These are phyloP conservation scores for Spinellus fusiger DNA, from an alignment of 192 early-diverging fungal genomes.

Conservation along the genomic window DNA sequence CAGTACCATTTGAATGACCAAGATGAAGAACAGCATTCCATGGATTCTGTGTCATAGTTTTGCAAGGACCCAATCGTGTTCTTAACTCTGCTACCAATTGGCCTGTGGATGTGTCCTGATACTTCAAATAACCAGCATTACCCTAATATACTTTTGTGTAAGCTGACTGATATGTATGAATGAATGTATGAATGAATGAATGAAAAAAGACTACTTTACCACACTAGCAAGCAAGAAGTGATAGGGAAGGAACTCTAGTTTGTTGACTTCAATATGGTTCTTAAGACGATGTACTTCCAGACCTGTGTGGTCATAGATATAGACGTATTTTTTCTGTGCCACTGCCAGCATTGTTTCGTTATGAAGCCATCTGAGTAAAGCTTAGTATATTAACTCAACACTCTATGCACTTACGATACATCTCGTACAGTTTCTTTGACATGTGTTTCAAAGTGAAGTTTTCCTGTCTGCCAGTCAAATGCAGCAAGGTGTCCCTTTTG, in stretches of 20 bases:
- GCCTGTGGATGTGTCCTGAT: conserved; percentile 94
- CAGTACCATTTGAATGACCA: conserved; percentile 86
- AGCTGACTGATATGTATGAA: too few species aligned
- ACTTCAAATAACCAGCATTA: conserved; percentile 76
- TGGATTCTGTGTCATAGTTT: conserved; percentile 86
- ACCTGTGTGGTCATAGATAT: conserved; percentile 90
- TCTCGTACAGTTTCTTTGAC: conserved; percentile 86
- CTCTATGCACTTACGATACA: conserved; percentile 51
- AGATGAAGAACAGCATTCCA: conserved; percentile 86
- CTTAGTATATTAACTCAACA: background rate
- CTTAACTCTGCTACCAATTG: conserved; percentile 70
- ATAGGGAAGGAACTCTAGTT: conserved; percentile 86
- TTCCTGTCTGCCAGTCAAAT: conserved; percentile 86
- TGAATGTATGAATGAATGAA: background rate
- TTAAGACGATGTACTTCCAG: conserved; percentile 85
- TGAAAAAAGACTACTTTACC: conserved; percentile 24
- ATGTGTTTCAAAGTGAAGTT: conserved; percentile 74
- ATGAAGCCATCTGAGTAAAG: conserved; percentile 76
- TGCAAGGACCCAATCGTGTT: conserved; percentile 71
- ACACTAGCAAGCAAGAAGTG: conserved; percentile 86
- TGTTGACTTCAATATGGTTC: conserved; percentile 75
- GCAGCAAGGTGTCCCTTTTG: conserved; percentile 83
- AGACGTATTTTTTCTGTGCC: conserved; percentile 93
- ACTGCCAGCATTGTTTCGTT: conserved; percentile 92
- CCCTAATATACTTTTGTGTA: conserved; percentile 35